Evolutionary conservation across 768 basidiomycete species (phyloP).

Genomic region (Steccherinum ochraceum): DNA sequence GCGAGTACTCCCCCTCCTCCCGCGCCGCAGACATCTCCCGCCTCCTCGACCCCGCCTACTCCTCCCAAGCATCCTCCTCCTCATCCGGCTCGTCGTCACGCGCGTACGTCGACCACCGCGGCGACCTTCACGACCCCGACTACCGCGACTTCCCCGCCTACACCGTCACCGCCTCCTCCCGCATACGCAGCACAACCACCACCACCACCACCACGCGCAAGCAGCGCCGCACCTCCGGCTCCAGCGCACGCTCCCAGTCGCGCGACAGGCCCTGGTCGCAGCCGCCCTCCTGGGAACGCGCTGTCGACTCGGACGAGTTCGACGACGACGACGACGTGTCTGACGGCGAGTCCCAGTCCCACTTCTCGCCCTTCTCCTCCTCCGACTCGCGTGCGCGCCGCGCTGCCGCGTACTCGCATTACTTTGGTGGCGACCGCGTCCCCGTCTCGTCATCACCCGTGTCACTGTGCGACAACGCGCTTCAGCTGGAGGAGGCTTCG

Average conservation of each 20-base stretch:
- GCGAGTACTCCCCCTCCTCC: slow-evolving; percentile 27
- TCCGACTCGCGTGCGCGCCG: slow-evolving; percentile 1
- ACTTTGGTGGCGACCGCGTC: slow-evolving; percentile 13
- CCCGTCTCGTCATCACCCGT: slow-evolving; percentile 16
- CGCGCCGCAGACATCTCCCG: slow-evolving; percentile 51
- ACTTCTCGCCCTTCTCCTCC: slow-evolving; percentile 3
- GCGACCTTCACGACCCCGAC: slow-evolving; percentile 63
- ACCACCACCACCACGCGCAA: slow-evolving; percentile 1
- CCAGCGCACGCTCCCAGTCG: slow-evolving; percentile 6
- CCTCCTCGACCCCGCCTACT: slow-evolving; percentile 60
- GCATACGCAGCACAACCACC: slow-evolving; percentile 5
- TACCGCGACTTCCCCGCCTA: slow-evolving; percentile 53
- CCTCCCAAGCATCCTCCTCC: slow-evolving; percentile 26
- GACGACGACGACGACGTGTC: slow-evolving; percentile 21
- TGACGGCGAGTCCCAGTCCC: slow-evolving; percentile 7
- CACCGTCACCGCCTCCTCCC: slow-evolving; percentile 5
- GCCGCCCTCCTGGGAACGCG: slow-evolving; percentile 21
- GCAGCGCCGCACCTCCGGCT: slow-evolving; percentile 3
- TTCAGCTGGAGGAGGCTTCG: slow-evolving; percentile 2
- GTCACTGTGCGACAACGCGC: slow-evolving; percentile 16
- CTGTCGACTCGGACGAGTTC: slow-evolving; percentile 16
- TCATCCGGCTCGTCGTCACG: slow-evolving; percentile 19
- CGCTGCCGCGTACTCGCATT: not conserved
- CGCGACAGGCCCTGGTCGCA: slow-evolving; percentile 10
- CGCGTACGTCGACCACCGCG: slow-evolving; percentile 55